Evolutionary conservation across 2,329 filamentous ascomycete species (phyloP).

Genomic region (Botrytis fabae): DNA sequence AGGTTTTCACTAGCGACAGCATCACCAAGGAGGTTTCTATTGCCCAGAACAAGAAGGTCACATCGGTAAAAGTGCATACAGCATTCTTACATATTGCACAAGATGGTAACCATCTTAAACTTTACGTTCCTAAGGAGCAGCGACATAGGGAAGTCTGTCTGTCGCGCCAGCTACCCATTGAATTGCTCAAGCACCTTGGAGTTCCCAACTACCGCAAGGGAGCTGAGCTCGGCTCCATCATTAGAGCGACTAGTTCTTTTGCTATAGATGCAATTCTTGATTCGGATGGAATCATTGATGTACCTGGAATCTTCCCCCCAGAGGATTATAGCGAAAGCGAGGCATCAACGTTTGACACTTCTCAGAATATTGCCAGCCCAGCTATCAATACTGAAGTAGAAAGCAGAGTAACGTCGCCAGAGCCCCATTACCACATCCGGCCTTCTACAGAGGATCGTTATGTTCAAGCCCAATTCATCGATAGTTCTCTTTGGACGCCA

Average conservation of each 20-base stretch:
- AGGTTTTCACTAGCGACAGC: background rate
- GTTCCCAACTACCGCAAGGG: background rate
- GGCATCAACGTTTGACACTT: background rate
- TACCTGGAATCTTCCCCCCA: background rate
- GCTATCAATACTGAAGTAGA: background rate
- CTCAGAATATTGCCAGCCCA: background rate
- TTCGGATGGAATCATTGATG: background rate
- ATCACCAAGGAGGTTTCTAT: background rate
- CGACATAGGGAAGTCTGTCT: background rate
- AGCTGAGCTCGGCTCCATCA: background rate
- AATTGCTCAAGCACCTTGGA: background rate
- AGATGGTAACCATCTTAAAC: background rate
- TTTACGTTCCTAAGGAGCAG: background rate
- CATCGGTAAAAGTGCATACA: background rate
- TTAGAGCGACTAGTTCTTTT: background rate
- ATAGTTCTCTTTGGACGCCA: background rate
- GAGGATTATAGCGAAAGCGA: background rate
- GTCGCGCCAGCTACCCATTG: background rate
- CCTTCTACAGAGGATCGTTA: no score
- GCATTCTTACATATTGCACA: background rate
- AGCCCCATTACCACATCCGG: no score
- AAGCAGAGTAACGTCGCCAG: no score
- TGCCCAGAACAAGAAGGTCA: background rate
- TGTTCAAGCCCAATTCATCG: background rate
- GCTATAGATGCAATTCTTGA: background rate